These are phyloP conservation scores for Globomyces sp. DNA, from an alignment of 371 early-diverging fungal genomes.

Conservation along the genomic window DNA sequence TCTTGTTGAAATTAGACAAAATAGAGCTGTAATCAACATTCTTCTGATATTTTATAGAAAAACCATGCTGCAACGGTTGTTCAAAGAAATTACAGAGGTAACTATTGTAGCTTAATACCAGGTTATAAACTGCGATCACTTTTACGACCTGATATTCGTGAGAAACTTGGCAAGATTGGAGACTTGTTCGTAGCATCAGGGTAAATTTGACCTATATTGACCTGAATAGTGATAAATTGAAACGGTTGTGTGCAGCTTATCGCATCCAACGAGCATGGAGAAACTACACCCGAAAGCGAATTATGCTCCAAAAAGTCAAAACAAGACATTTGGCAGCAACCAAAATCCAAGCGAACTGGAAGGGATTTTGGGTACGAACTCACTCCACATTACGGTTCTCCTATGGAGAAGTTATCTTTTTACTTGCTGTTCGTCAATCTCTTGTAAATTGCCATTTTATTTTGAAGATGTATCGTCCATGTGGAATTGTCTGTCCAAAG, in stretches of 20 bases:
- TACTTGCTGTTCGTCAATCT: conserved; percentile 51
- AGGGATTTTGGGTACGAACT: conserved; percentile 54
- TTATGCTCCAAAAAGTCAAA: conserved; percentile 45
- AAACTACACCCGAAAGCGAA: conserved; percentile 28
- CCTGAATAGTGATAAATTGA: conserved; percentile 31
- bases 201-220: background rate
- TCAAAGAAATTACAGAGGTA: conserved; percentile 39
- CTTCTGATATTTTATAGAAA: background rate
- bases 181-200: conserved; percentile 37
- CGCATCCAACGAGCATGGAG: conserved; percentile 49
- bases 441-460: conserved; percentile 50
- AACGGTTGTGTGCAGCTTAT: conserved; percentile 44
- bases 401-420: conserved; percentile 56
- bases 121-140: conserved; percentile 43
- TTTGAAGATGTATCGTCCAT: conserved; percentile 54
- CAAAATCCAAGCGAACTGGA: conserved; percentile 53
- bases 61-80: conserved; percentile 44
- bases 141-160: conserved; percentile 46
- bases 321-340: conserved; percentile 51
- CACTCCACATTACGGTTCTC: conserved; percentile 53
- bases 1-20: conserved; percentile 31
- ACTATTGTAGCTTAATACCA: too few relatives aligned
- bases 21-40: conserved; percentile 20
- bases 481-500: conserved; percentile 42
- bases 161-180: conserved; percentile 40